Percentiles rank a stretch among this genome's conserved stretches.
Evolutionary conservation across 768 basidiomycete genomes (phyloP).

Genomic region (Trichaptum fuscoviolaceum): DNA sequence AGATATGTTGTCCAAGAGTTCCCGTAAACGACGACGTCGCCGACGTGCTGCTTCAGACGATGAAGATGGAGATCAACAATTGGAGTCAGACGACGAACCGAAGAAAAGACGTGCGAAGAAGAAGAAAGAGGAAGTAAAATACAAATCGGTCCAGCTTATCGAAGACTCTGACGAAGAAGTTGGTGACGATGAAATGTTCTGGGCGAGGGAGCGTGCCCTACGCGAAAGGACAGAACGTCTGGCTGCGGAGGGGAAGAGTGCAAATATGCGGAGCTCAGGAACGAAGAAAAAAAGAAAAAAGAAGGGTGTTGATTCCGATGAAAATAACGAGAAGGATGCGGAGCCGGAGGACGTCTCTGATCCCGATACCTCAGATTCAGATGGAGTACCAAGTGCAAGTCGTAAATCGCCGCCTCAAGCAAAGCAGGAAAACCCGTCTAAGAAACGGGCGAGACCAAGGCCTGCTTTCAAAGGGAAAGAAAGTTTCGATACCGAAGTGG

Average conservation of each 20-base stretch:
- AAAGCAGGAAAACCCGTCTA: slow-evolving; percentile 1
- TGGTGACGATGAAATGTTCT: slow-evolving; percentile 77
- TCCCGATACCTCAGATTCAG: neutral
- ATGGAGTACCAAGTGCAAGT: neutral
- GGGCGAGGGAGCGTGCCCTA: slow-evolving; percentile 62
- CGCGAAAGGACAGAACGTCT: slow-evolving; percentile 45
- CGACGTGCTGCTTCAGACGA: slow-evolving; percentile 43
- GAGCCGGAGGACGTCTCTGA: neutral
- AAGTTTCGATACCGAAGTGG: neutral
- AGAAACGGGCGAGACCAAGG: slow-evolving; percentile 2
- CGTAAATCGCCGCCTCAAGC: neutral
- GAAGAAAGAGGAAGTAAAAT: slow-evolving; percentile 63
- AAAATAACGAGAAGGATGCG: neutral
- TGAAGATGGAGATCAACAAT: slow-evolving; percentile 35
- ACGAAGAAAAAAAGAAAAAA: slow-evolving; percentile 47
- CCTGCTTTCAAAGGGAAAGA: neutral
- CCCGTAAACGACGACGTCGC: slow-evolving; percentile 41
- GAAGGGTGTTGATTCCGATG: slow-evolving; percentile 20
- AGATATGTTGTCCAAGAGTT: slow-evolving; percentile 64
- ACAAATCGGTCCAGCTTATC: slow-evolving; percentile 89
- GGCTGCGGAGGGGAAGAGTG: slow-evolving; percentile 37
- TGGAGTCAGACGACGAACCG: slow-evolving; percentile 28
- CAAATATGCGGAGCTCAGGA: slow-evolving; percentile 43
- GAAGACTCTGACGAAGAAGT: slow-evolving; percentile 86
- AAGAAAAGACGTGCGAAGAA: slow-evolving; percentile 43